Conservation (phyloP, 2,329 filamentous ascomycete species). For the Pochonia chlamydosporia region DNA sequence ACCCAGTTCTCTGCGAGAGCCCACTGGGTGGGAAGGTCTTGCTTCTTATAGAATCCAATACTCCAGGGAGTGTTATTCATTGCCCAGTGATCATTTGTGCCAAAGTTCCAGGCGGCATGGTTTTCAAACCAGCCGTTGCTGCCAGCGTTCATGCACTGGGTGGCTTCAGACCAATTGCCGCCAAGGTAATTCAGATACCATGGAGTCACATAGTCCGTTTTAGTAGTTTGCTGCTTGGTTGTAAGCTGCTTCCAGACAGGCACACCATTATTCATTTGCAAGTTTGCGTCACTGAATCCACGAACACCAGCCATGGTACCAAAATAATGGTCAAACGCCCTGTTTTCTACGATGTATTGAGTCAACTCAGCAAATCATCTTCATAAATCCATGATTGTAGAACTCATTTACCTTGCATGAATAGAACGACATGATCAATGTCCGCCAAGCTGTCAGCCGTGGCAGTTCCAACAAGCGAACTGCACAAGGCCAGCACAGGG, state of each 20-base stretch:
- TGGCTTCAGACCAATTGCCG: slow-evolving; percentile 41
- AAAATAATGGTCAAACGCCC: slow-evolving; percentile 43
- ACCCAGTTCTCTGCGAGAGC: slow-evolving; percentile 49
- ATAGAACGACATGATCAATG: slow-evolving; percentile 51
- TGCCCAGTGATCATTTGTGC: slow-evolving; percentile 48
- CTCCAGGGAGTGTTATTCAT: slow-evolving; percentile 47
- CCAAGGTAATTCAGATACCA: slow-evolving; percentile 52
- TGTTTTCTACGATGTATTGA: slow-evolving; percentile 19
- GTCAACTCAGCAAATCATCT: neutral
- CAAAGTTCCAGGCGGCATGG: slow-evolving; percentile 44
- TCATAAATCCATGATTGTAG: neutral
- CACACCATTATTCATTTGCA: slow-evolving; percentile 40
- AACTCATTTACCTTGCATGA: slow-evolving; percentile 40
- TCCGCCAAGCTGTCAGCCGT: slow-evolving; percentile 22
- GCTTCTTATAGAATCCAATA: slow-evolving; percentile 44
- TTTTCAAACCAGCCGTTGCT: slow-evolving; percentile 46
- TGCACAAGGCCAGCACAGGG: neutral
- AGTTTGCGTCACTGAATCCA: slow-evolving; percentile 50
- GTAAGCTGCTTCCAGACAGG: slow-evolving; percentile 38
- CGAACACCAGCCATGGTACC: slow-evolving; percentile 35
- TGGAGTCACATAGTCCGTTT: slow-evolving; percentile 38
- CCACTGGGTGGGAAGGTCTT: slow-evolving; percentile 49
- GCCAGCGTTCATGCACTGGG: slow-evolving; percentile 48
- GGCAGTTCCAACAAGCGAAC: slow-evolving; percentile 1
- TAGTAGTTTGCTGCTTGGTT: slow-evolving; percentile 19